Evolutionary conservation across 306 rosid genomes (phyloP), one percentile per base, ranked within the genome.

Genomic region (Malus orientalis): DNA sequence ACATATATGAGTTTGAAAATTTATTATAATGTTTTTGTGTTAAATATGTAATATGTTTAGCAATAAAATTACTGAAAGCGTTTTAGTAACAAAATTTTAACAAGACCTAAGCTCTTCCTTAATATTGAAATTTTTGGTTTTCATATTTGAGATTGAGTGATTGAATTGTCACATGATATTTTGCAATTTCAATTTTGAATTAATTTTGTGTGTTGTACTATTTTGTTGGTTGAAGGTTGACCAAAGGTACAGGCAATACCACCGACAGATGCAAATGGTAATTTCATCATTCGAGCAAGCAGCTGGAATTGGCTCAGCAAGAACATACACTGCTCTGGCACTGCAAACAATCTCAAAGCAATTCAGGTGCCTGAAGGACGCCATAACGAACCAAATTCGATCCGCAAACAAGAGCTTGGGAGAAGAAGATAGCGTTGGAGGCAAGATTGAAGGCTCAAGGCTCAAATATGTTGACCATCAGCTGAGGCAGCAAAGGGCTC

Each of bases 231-330:
- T 55, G 59, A 65, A 95, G 99, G 99, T 95, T 87, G 99, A 95
- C 54, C 99, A 90, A 45, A 83, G 99, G 79, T 92, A 95, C 90
- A 86, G 93, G 47, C 99, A 95, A 55, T 95, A 95, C 81, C 97
- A 87, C 63, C 88, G 80, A 74, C 99, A 95, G 82, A 95, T 95
- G 98, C 92, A 92, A 82, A 81, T 89, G 22, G 97, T 95, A 59
- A 89, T 91, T 22, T 87, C 90, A 1, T 79, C 96, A 0, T 95
- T 95, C 38, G 97, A 95, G 69, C 97, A 92, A 74, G 92, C 83
- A 8, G 92, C 98, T 2, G 97, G 99, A 9, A 81, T 86, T 10
- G 97, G 98, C 0, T 88, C 99, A 0, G 99, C 97, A 0, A 89
- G 85, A 73, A 89, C 98, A 6, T 95, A 92, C 96, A 92, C 99